Base-by-base conservation (phyloP, 1,284 basidiomycete genomes). In the Sutorius eximius region DNA sequence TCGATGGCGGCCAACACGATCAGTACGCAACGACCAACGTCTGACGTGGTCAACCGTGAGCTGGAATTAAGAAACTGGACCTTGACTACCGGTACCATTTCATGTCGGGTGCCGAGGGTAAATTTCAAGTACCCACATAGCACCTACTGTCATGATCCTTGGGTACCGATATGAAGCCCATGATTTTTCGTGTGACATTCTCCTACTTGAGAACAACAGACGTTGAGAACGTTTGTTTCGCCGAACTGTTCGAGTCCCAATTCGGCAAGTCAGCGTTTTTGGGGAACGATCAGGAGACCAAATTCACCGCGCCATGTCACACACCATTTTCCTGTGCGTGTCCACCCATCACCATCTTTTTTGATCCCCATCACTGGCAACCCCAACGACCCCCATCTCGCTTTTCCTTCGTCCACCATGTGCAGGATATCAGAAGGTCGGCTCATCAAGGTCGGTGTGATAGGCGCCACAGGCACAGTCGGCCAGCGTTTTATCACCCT, bases 391-490 rank as follows among this genome's bases (percentile, higher is more conserved):
- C 8, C 42, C 27, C 24, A 11, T 44, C 13, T 20, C 49, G 0
- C 5, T 11, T 1, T 10, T 13, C 20, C 1, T 5, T 7, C 20
- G 2, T 22, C 34, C 41, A 56, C 12, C 52, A 68, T 70, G 64
- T 67, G 40, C 53, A 63, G 30, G 45, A 48, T 48, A 29, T 20
- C 58, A 30, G 67, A 71, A 15, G 53, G 55, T 1, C 62, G 55
- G 2, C 5, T 66, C 20, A 72, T 94, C 76, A 90, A 91, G 62
- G 95, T 99, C 61, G 96, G 93, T 61, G 80, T 99, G 56, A 83
- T 99, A 18, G 96, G 96, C 46, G 97, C 97, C 6, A 99, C 97
- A 0, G 97, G 95, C 46, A 96, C 93, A 47, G 95, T 98, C 53
- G 95, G 95, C 22, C 95, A 98, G 74, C 85, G 93, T 55, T 99